phyloP scores from a whole-genome alignment of 495 filamentous ascomycete species.

The Penicillium atrosanguineum region DNA sequence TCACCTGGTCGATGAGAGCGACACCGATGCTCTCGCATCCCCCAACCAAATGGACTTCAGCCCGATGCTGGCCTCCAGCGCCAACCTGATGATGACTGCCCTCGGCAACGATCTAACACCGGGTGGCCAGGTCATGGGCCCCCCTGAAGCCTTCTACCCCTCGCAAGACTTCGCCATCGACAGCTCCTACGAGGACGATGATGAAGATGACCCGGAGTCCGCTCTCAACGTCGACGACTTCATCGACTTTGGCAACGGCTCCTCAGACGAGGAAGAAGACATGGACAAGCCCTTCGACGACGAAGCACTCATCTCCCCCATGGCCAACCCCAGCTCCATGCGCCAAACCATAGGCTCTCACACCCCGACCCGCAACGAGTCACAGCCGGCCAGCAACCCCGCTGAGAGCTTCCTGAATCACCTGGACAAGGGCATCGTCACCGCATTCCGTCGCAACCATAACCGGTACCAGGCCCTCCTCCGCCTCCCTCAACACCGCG shows the following conservation, averaged over 20 bases:
- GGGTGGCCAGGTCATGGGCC: conserved; percentile 65
- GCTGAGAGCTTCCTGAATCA: conserved; percentile 62
- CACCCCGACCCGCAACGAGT: conserved; percentile 50
- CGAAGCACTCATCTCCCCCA: conserved; percentile 36
- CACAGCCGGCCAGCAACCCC: conserved; percentile 49
- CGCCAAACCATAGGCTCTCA: conserved; percentile 39
- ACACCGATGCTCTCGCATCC: conserved; percentile 49
- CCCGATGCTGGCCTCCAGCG: conserved; percentile 65
- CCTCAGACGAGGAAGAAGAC: conserved; percentile 50
- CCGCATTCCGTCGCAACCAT: conserved; percentile 77
- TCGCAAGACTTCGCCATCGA: conserved; percentile 58
- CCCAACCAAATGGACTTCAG: conserved; percentile 48
- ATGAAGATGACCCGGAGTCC: conserved; percentile 65
- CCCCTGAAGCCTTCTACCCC: conserved; percentile 76
- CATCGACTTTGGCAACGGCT: conserved; percentile 63
- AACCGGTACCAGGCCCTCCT: conserved; percentile 66
- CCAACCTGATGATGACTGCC: conserved; percentile 74
- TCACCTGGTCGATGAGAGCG: conserved; percentile 51
- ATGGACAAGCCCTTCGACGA: conserved; percentile 40
- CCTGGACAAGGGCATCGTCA: conserved; percentile 67
- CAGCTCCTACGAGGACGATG: conserved; percentile 52
- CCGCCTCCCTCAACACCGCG: conserved; percentile 56
- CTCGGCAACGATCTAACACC: conserved; percentile 55
- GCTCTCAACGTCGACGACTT: conserved; percentile 68
- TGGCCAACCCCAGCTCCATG: conserved; percentile 25